Evolutionary conservation across 2,329 filamentous ascomycete species (phyloP).

Genomic region (Calycina herbarum): DNA sequence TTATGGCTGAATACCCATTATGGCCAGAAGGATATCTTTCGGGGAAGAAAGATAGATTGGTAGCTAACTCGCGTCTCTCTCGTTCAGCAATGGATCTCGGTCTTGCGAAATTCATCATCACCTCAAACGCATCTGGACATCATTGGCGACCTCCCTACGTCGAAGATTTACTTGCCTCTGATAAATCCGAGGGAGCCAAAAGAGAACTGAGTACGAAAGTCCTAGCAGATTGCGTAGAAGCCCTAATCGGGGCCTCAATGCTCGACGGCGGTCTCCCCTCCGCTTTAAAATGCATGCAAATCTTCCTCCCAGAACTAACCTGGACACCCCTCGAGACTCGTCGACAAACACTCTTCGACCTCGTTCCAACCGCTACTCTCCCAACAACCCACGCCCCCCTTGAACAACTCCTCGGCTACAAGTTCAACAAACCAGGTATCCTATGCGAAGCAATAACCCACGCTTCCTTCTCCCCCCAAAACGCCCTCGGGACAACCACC

Average conservation of each 20-base stretch:
- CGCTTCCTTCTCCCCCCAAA: slow-evolving; percentile 48
- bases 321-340: slow-evolving; percentile 51
- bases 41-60: slow-evolving; percentile 63
- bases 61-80: slow-evolving; percentile 74
- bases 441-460: slow-evolving; percentile 83
- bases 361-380: slow-evolving; percentile 41
- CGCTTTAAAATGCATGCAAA: slow-evolving; percentile 61
- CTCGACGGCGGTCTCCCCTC: slow-evolving; percentile 65
- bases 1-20: slow-evolving; percentile 56
- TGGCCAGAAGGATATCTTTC: slow-evolving; percentile 80
- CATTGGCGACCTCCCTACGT: slow-evolving; percentile 73
- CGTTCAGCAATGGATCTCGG: slow-evolving; percentile 61
- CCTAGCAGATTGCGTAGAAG: slow-evolving; percentile 84
- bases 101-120: slow-evolving; percentile 71
- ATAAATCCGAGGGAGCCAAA: slow-evolving; percentile 13
- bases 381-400: slow-evolving; percentile 49
- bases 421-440: slow-evolving; percentile 66
- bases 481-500: slow-evolving; percentile 40
- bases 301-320: slow-evolving; percentile 62
- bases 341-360: slow-evolving; percentile 46
- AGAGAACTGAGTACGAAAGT: slow-evolving; percentile 68
- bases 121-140: slow-evolving; percentile 58
- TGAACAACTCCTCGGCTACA: slow-evolving; percentile 69
- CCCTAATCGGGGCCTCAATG: slow-evolving; percentile 76
- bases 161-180: slow-evolving; percentile 40